Conservation (phyloP, 768 basidiomycete genomes). For the Naganishia antarctica region DNA sequence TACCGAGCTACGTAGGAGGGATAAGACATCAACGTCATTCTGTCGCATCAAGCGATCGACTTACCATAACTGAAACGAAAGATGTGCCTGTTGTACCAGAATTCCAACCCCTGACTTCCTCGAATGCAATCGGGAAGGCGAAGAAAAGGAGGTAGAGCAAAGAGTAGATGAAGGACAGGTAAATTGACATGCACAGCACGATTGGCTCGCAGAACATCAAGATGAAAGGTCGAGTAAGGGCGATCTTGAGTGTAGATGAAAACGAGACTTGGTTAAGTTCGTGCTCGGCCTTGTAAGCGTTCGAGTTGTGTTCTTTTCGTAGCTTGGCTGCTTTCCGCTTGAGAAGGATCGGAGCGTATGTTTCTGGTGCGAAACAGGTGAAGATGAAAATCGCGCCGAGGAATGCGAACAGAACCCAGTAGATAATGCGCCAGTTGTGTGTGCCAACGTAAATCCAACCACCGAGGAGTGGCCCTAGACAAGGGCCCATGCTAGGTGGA, state of each 20-base stretch:
- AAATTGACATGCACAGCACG: slow-evolving; percentile 36
- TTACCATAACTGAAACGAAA: slow-evolving; percentile 34
- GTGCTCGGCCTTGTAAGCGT: slow-evolving; percentile 37
- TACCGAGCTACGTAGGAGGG: slow-evolving; percentile 29
- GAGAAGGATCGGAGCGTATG: slow-evolving; percentile 48
- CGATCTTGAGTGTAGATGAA: slow-evolving; percentile 53
- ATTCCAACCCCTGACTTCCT: slow-evolving; percentile 33
- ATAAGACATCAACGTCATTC: too few relatives aligned
- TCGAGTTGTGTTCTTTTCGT: slow-evolving; percentile 39
- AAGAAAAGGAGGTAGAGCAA: slow-evolving; percentile 40
- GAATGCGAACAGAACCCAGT: slow-evolving; percentile 34
- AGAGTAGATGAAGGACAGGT: slow-evolving; percentile 39
- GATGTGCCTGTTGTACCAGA: slow-evolving; percentile 33
- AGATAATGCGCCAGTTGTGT: slow-evolving; percentile 39
- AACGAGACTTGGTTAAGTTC: slow-evolving; percentile 33
- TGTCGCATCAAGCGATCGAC: too few relatives aligned
- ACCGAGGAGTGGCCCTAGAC: slow-evolving; percentile 35
- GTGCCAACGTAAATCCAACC: slow-evolving; percentile 35
- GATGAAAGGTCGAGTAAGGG: slow-evolving; percentile 64
- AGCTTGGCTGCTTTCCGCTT: slow-evolving; percentile 37
- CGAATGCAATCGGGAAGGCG: slow-evolving; percentile 37
- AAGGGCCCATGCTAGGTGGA: slow-evolving; percentile 31
- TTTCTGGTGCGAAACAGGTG: slow-evolving; percentile 47
- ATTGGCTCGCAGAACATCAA: slow-evolving; percentile 37
- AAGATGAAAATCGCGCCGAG: slow-evolving; percentile 27